Evolutionary conservation across 768 basidiomycete genomes (phyloP).

Genomic region (Paxillus involutus): DNA sequence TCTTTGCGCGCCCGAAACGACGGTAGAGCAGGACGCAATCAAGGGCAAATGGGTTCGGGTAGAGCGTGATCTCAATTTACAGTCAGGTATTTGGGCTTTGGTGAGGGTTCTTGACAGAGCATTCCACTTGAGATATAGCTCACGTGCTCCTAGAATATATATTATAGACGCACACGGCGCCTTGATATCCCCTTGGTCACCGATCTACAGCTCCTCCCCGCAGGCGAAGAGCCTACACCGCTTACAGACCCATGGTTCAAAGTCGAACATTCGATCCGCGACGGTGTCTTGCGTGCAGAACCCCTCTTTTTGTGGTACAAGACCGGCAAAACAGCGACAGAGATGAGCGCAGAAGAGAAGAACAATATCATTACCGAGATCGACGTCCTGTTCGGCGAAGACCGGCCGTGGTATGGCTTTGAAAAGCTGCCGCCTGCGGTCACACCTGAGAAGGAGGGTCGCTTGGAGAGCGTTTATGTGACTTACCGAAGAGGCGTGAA

Average conservation of each 20-base stretch:
- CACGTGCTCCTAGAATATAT: slow-evolving; percentile 49
- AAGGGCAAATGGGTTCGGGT: slow-evolving; percentile 91
- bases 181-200: slow-evolving; percentile 80
- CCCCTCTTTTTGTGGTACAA: slow-evolving; percentile 81
- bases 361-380: slow-evolving; percentile 81
- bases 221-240: slow-evolving; percentile 49
- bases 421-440: slow-evolving; percentile 65
- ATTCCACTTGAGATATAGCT: slow-evolving; percentile 1
- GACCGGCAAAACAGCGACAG: slow-evolving; percentile 58
- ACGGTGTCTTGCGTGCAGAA: slow-evolving; percentile 56
- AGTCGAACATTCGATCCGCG: slow-evolving; percentile 58
- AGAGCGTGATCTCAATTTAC: slow-evolving; percentile 73
- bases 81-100: slow-evolving; percentile 57
- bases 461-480: slow-evolving; percentile 56
- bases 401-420: slow-evolving; percentile 84
- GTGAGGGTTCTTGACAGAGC: slow-evolving; percentile 37
- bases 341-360: slow-evolving; percentile 60
- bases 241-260: slow-evolving; percentile 60
- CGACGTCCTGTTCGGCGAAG: slow-evolving; percentile 88
- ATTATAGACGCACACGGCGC: slow-evolving; percentile 83
- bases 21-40: slow-evolving; percentile 69
- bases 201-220: slow-evolving; percentile 63
- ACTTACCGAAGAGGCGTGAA: slow-evolving; percentile 75
- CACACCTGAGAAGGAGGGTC: slow-evolving; percentile 40
- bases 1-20: slow-evolving; percentile 69